A percentile compares a stretch with the other conserved stretches of the same genome.
phyloP scores from a whole-genome alignment of 352 stramenopile species.

The Globisporangium heterothallicum region DNA sequence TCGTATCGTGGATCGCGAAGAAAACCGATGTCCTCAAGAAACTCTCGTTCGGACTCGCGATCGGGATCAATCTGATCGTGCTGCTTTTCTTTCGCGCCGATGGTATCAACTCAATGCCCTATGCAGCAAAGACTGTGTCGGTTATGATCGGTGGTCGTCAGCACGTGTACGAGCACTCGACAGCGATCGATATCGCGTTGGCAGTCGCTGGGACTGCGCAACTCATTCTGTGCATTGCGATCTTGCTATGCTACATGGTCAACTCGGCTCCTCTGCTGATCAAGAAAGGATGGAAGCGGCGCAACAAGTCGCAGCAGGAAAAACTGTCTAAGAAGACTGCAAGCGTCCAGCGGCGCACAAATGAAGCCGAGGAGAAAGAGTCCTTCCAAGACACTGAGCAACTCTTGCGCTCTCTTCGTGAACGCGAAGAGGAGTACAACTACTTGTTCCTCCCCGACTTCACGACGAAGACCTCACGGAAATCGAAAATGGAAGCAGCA shows the following conservation, averaged over 20 bases:
- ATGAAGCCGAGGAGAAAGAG: slow-evolving; percentile 35
- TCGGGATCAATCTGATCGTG: slow-evolving; percentile 55
- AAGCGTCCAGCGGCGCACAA: slow-evolving; percentile 18
- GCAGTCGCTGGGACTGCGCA: slow-evolving; percentile 46
- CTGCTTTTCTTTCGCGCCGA: slow-evolving; percentile 55
- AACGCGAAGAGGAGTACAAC: slow-evolving; percentile 60
- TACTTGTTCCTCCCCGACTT: slow-evolving; percentile 44
- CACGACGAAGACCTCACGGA: background rate
- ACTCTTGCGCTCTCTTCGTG: slow-evolving; percentile 44
- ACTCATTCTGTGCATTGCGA: slow-evolving; percentile 38
- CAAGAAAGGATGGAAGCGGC: slow-evolving; percentile 65
- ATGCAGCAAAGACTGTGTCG: slow-evolving; percentile 32
- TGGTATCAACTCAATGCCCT: slow-evolving; percentile 46
- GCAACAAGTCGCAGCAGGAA: slow-evolving; percentile 33
- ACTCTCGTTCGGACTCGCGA: slow-evolving; percentile 39
- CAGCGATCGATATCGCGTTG: slow-evolving; percentile 30
- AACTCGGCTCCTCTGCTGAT: slow-evolving; percentile 65
- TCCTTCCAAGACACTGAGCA: slow-evolving; percentile 63
- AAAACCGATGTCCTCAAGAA: slow-evolving; percentile 47
- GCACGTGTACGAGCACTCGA: slow-evolving; percentile 14
- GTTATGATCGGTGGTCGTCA: slow-evolving; percentile 20
- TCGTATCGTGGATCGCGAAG: slow-evolving; percentile 29
- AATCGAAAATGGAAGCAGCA: background rate
- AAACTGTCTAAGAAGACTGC: slow-evolving; percentile 39
- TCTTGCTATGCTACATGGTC: slow-evolving; percentile 55